Base-by-base conservation (phyloP, 2,329 filamentous ascomycete species). In the Cladosporium cucumerinum region DNA sequence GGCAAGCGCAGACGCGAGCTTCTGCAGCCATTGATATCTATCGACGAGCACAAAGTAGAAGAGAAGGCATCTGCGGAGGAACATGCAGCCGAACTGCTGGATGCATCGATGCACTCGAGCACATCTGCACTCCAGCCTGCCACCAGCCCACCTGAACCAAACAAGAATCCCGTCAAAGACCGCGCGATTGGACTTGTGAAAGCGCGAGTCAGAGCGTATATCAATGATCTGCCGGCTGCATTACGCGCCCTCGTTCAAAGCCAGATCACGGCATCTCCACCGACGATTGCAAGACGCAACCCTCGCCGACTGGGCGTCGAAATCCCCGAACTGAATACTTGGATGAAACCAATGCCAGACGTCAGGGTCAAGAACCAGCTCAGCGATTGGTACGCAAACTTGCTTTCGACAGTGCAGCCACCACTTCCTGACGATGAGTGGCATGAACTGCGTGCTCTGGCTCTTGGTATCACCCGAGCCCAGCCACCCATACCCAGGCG, bases 1-100 rank as follows among this genome's bases (percentile, higher is more conserved):
- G 86, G 86, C 10, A 80, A 76, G 67, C 78, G 84, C 34, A 80
- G 84, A 69, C 77, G 82, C 65, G 75, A 82, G 11, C 72, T 88
- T 34, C 62, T 86, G 65, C 65, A 69, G 5, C 34, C 63, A 16
- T 36, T 64, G 26, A 21, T 64, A n/a, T 46, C 62, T 36, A 32
- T 64, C 12, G 14, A 49, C 5, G 52, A 28, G 21, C 52, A 34
- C 2, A 39, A 57, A 43, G n/a, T 30, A 54, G 52, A 36, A 28
- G 26, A 21, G 12, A n/a, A 14, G 6, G 46, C 18, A 12, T 10
- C 34, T n/a, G 21, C 34, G 23, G 16, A n/a, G 6, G 23, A 26
- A 18, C 1, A 18, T 28, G 48, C 51, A 55, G 28, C 25, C 28
- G 21, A 18, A 6, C n/a, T 39, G 21, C 39, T 12, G 12, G 55